Evolutionary conservation across 441 rosid species (phyloP).

Genomic region (Mallotus japonicus): DNA sequence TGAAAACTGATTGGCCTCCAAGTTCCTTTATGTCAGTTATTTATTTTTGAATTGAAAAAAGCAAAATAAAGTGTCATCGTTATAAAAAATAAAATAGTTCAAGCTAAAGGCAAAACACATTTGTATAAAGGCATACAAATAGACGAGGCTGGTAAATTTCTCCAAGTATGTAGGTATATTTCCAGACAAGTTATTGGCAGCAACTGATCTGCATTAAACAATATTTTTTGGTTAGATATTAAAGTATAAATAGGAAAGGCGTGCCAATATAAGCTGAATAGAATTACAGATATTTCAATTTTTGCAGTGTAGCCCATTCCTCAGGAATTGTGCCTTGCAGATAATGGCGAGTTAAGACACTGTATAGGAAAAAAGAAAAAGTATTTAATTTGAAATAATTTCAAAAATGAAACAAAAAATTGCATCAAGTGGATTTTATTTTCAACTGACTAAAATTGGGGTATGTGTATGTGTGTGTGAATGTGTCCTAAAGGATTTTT

Average conservation of each 20-base stretch:
- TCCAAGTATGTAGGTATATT: constrained; percentile 8
- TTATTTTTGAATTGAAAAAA: too few relatives aligned
- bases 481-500: too few relatives aligned
- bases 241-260: constrained; percentile 9
- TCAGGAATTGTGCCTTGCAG: neutral
- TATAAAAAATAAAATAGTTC: neutral
- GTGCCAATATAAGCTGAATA: neutral
- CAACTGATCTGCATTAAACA: constrained; percentile 11
- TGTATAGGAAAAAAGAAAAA: neutral
- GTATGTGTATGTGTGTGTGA: too few relatives aligned
- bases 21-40: neutral
- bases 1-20: constrained; percentile 15
- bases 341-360: constrained; percentile 9
- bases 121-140: constrained; percentile 2
- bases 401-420: too few relatives aligned
- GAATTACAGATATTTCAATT: neutral
- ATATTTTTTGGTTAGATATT: neutral
- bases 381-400: too few relatives aligned
- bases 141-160: neutral
- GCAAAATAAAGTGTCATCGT: neutral
- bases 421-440: too few relatives aligned
- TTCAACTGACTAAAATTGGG: too few relatives aligned
- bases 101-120: neutral
- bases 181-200: constrained; percentile 18
- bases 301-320: constrained; percentile 7